Percentiles rank a stretch among this genome's conserved stretches.
Conservation (phyloP, 345 rosid genomes). For the Microcos paniculata region DNA sequence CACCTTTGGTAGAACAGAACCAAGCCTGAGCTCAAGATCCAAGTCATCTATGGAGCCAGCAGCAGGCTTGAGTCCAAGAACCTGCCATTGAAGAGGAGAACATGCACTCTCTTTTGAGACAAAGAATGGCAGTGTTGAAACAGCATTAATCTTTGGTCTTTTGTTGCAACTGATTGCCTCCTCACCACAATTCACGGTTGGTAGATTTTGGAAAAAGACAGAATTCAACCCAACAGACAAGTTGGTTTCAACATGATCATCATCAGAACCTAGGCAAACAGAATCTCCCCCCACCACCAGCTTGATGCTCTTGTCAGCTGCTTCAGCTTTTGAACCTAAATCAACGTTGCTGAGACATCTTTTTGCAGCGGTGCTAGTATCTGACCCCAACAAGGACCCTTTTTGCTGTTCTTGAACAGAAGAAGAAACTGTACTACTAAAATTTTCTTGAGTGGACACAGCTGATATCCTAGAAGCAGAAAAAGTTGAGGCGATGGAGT, state of each 20-base stretch:
- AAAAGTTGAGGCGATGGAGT: conserved; percentile 11
- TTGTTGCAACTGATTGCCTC: conserved; percentile 27
- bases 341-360: background rate
- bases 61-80: conserved; percentile 27
- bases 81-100: conserved; percentile 33
- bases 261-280: background rate
- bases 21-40: conserved; percentile 95
- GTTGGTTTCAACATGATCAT: conserved; percentile 23
- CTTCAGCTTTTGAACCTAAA: conserved; percentile 18
- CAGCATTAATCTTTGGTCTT: conserved; percentile 30
- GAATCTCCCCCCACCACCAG: background rate
- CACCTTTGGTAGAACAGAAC: conserved; percentile 40
- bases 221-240: conserved; percentile 37
- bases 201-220: conserved; percentile 16
- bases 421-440: background rate
- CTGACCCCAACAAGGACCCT: conserved; percentile 1
- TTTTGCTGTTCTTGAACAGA: conserved; percentile 5
- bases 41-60: conserved; percentile 43
- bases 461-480: conserved; percentile 37
- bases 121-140: conserved; percentile 23
- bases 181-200: conserved; percentile 12
- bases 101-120: conserved; percentile 21
- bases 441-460: conserved; percentile 21
- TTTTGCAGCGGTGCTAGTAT: conserved; percentile 10
- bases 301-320: background rate